Conservation (phyloP, 2,329 filamentous ascomycete genomes). For the Amesomyces nigricolor region DNA sequence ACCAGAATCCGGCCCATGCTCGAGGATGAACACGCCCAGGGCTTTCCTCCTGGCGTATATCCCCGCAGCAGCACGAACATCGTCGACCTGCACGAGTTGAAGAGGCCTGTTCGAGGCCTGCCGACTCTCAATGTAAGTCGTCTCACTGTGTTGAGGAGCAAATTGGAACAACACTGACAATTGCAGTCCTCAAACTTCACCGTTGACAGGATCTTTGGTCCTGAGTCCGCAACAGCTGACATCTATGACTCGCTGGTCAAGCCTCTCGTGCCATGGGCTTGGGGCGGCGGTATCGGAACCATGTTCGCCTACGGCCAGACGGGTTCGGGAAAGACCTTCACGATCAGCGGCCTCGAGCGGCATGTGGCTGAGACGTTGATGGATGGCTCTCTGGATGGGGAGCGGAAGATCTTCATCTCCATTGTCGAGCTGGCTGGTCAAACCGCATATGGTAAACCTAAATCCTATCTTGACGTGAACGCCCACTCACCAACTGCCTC, state of each 20-base stretch:
- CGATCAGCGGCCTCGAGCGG: conserved; percentile 38
- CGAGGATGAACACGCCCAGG: conserved; percentile 31
- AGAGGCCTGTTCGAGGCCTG: conserved; percentile 29
- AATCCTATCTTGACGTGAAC: no score
- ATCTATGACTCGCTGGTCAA: conserved; percentile 39
- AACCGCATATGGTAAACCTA: conserved; percentile 23
- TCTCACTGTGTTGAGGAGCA: neutral
- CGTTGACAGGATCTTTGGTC: conserved; percentile 35
- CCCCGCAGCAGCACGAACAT: conserved; percentile 24
- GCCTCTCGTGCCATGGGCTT: conserved; percentile 41
- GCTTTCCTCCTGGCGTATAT: conserved; percentile 28
- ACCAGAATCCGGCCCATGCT: conserved; percentile 36
- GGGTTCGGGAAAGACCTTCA: conserved; percentile 44
- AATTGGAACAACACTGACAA: neutral
- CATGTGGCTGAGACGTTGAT: conserved; percentile 34
- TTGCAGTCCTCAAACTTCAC: conserved; percentile 32
- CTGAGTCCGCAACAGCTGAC: conserved; percentile 33
- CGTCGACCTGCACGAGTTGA: conserved; percentile 36
- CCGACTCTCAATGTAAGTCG: conserved; percentile 30
- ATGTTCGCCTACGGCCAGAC: conserved; percentile 46
- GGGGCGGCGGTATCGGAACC: conserved; percentile 44
- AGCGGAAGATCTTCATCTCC: conserved; percentile 21
- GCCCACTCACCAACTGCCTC: neutral
- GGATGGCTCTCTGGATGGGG: conserved; percentile 20
- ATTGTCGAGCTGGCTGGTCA: conserved; percentile 25